These are phyloP conservation scores for Amphicarpaea edgeworthii DNA, from an alignment of 306 rosid genomes.

Conservation along the genomic window DNA sequence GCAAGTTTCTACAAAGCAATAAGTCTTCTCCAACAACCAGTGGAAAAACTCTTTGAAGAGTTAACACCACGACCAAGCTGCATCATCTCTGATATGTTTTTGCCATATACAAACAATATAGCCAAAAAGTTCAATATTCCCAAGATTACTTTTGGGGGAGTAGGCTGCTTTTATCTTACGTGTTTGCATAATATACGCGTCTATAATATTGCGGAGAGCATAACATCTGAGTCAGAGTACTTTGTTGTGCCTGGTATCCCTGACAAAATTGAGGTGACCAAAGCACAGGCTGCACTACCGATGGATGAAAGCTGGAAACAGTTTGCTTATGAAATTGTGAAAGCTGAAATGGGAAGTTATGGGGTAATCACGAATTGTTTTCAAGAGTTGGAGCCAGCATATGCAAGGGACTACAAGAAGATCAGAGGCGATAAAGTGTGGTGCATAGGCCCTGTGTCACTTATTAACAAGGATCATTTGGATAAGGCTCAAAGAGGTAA, in stretches of 20 bases:
- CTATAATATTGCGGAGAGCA: conserved; percentile 10
- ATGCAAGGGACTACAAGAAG: conserved; percentile 52
- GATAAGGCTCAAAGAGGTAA: conserved; percentile 70
- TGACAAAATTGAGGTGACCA: conserved; percentile 51
- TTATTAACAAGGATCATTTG: conserved; percentile 47
- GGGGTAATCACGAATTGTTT: conserved; percentile 60
- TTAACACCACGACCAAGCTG: conserved; percentile 55
- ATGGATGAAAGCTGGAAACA: not conserved
- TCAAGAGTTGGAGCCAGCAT: conserved; percentile 66
- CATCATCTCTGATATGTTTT: conserved; percentile 61
- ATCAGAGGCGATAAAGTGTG: conserved; percentile 50
- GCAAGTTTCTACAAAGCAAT: conserved; percentile 42
- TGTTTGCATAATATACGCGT: not conserved
- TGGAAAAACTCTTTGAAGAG: conserved; percentile 46
- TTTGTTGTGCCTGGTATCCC: conserved; percentile 57
- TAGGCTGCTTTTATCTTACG: conserved; percentile 42
- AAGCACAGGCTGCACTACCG: conserved; percentile 9
- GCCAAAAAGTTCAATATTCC: conserved; percentile 57
- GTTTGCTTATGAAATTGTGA: not conserved
- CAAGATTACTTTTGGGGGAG: conserved; percentile 54
- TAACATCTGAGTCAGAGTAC: conserved; percentile 43
- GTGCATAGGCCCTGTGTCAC: conserved; percentile 65
- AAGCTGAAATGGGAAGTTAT: conserved; percentile 51
- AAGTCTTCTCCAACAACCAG: conserved; percentile 38
- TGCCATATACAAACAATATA: conserved; percentile 60